Evolutionary conservation across 2,329 filamentous ascomycete species (phyloP).

Genomic region (Echinosphaeria canescens): DNA sequence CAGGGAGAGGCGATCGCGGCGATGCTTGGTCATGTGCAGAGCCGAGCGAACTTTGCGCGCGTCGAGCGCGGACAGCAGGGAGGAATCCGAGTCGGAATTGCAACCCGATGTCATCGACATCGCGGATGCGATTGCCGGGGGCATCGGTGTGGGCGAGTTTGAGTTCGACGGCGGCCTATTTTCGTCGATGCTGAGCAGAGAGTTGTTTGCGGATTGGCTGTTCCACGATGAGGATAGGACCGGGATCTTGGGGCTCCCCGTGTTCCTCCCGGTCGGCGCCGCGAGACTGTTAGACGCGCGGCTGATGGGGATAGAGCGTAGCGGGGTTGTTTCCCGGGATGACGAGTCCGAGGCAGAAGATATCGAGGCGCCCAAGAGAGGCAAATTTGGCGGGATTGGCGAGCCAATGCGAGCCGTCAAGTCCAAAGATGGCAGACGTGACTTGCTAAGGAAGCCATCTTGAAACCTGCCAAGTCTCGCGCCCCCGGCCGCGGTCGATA

Average conservation of each 20-base stretch:
- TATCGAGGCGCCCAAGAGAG: too few relatives aligned
- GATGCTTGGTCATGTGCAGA: slow-evolving; percentile 29
- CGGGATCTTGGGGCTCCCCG: slow-evolving; percentile 11
- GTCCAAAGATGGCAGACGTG: slow-evolving; percentile 16
- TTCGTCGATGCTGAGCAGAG: slow-evolving; percentile 19
- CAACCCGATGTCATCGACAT: slow-evolving; percentile 4
- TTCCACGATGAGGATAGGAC: too few relatives aligned
- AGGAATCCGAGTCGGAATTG: slow-evolving; percentile 22
- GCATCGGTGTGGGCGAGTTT: slow-evolving; percentile 11
- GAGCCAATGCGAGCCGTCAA: slow-evolving; percentile 33
- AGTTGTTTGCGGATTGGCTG: too few relatives aligned
- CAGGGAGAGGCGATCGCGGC: slow-evolving; percentile 16
- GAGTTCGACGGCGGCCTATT: slow-evolving; percentile 28
- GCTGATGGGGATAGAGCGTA: slow-evolving; percentile 26
- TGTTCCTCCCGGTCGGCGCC: slow-evolving; percentile 14
- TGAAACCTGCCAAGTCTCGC: slow-evolving; percentile 67
- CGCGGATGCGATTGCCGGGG: slow-evolving; percentile 11
- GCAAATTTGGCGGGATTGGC: slow-evolving; percentile 34
- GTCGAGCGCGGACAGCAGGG: slow-evolving; percentile 23
- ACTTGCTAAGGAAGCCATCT: slow-evolving; percentile 59
- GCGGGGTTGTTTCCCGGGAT: slow-evolving; percentile 16
- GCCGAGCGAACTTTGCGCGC: slow-evolving; percentile 30
- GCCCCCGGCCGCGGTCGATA: too few relatives aligned
- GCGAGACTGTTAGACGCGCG: slow-evolving; percentile 26
- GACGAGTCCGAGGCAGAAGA: too few relatives aligned